phyloP scores from a whole-genome alignment of 257 asterid genomes.

The Fraxinus americana region DNA sequence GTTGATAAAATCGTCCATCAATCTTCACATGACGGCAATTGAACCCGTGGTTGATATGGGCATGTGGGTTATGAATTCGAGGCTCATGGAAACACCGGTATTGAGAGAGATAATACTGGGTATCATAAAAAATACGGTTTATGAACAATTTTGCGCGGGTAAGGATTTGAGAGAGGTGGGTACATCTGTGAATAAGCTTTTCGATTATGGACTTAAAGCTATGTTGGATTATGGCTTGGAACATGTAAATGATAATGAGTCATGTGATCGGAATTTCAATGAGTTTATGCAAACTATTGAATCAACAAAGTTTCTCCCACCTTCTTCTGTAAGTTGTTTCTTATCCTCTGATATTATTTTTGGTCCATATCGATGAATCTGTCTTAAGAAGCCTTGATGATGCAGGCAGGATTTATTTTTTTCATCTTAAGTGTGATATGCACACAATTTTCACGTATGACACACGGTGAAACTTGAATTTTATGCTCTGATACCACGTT shows the following conservation, averaged over 20 bases:
- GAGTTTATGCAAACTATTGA: constrained; percentile 55
- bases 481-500: background rate
- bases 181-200: constrained; percentile 42
- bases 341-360: background rate
- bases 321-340: constrained; percentile 46
- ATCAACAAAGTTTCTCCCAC: constrained; percentile 33
- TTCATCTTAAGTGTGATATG: too few species aligned
- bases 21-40: constrained; percentile 44
- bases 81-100: constrained; percentile 41
- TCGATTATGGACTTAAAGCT: constrained; percentile 51
- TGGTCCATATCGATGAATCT: background rate
- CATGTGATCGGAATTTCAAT: constrained; percentile 56
- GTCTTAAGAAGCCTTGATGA: too few species aligned
- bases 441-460: too few species aligned
- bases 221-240: constrained; percentile 92
- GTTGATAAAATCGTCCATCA: constrained; percentile 47
- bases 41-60: constrained; percentile 62
- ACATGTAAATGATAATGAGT: constrained; percentile 54
- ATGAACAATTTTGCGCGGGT: constrained; percentile 84
- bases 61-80: constrained; percentile 49
- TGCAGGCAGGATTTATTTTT: too few species aligned
- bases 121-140: constrained; percentile 46
- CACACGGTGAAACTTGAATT: too few species aligned
- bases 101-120: constrained; percentile 36
- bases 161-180: constrained; percentile 44